phyloP scores from a whole-genome alignment of 352 stramenopile genomes.

The Phytopythium chamaehyphon region DNA sequence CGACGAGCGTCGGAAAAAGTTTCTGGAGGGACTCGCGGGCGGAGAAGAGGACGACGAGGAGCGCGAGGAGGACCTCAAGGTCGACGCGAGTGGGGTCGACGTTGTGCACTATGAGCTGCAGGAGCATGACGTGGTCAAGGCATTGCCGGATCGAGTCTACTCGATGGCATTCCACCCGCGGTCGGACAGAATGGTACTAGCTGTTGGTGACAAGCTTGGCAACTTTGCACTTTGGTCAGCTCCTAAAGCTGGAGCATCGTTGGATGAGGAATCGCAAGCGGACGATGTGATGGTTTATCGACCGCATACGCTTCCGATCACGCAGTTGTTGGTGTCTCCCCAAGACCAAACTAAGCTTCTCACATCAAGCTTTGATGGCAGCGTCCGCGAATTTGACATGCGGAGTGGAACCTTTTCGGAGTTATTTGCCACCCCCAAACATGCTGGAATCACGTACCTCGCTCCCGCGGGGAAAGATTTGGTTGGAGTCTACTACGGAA shows the following conservation, averaged over 20 bases:
- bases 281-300: constrained; percentile 56
- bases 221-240: constrained; percentile 69
- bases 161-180: constrained; percentile 73
- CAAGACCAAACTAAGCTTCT: constrained; percentile 51
- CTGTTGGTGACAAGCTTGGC: constrained; percentile 69
- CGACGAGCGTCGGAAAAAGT: constrained; percentile 22
- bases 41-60: constrained; percentile 29
- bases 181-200: constrained; percentile 53
- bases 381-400: constrained; percentile 65
- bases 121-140: constrained; percentile 65
- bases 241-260: not conserved
- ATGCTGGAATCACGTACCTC: constrained; percentile 61
- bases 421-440: constrained; percentile 40
- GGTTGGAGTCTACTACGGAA: constrained; percentile 35
- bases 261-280: constrained; percentile 7
- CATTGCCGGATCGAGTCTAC: constrained; percentile 68
- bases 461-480: constrained; percentile 10
- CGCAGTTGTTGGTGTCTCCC: constrained; percentile 52
- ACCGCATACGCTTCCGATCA: constrained; percentile 60
- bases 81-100: constrained; percentile 38
- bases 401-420: constrained; percentile 43
- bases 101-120: constrained; percentile 42
- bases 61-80: constrained; percentile 28
- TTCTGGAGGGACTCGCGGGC: constrained; percentile 36
- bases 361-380: constrained; percentile 71